Base-by-base conservation (phyloP, 2,329 filamentous ascomycete genomes). In the Triangularia verruculosa region DNA sequence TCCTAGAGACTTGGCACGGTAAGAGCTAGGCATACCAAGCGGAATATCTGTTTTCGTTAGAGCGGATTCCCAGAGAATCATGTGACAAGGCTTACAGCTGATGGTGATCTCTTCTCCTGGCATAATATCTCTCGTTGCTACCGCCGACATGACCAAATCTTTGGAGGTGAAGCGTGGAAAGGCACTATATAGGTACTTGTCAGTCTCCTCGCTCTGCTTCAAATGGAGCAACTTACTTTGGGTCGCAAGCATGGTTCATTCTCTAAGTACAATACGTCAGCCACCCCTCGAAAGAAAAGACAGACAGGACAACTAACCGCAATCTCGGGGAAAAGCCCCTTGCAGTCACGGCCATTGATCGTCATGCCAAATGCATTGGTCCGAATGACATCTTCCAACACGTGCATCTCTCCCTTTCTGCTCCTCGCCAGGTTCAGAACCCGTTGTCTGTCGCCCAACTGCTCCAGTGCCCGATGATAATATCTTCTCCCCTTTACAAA, bases 181-280 rank as follows among this genome's bases (percentile, higher is more conserved):
- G 22, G 74, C 70, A 59, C 75, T 77, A 54, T 4, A n/a, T n/a
- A n/a, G n/a, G n/a, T n/a, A 52, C 1, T 12, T 20, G n/a, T 47
- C n/a, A 9, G 52, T 62, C n/a, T 47, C 8, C n/a, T 47, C 6
- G 11, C 9, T 20, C 11, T 6, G 4, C 7, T 6, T 47, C 2
- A 20, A 59, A 24, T 6, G 15, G 9, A n/a, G 17, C 27, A 3
- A 66, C 72, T 57, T 61, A 77, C 75, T 77, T 78, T 34, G 76
- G 74, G 59, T 69, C 71, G 55, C 76, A 78, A 0, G 70, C 75
- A 39, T 78, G 75, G 61, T 78, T 78, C 39, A 78, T 57, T 28
- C 74, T 73, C 76, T 53, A 13, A n/a, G 17, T 15, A n/a, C n/a
- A n/a, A n/a, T 13, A 9, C 20, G 13, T 51, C 27, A 32, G 57